Evolutionary conservation across 306 rosid species (phyloP).

Genomic region (Rosa chinensis): DNA sequence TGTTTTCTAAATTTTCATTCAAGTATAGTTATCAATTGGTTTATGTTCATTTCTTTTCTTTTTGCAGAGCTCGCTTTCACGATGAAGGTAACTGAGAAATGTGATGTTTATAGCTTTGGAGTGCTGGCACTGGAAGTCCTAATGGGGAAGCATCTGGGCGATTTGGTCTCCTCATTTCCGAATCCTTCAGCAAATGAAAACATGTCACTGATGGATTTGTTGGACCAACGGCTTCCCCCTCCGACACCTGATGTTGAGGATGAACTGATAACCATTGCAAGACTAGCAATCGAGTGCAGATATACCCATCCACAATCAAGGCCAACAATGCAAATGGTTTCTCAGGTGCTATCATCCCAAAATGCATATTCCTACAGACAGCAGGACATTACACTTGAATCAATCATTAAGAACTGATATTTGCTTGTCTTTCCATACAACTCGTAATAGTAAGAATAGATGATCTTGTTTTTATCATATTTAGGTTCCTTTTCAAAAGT

Average conservation of each 20-base stretch:
- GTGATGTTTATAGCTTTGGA: slow-evolving; percentile 29
- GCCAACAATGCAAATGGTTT: slow-evolving; percentile 25
- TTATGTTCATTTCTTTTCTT: neutral
- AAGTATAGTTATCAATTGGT: neutral
- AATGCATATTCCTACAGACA: neutral
- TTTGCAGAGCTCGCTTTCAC: slow-evolving; percentile 33
- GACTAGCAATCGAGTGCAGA: slow-evolving; percentile 3
- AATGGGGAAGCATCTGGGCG: slow-evolving; percentile 20
- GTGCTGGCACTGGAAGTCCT: slow-evolving; percentile 25
- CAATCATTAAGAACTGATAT: neutral
- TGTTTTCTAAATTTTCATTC: neutral
- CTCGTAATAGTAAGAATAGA: neutral
- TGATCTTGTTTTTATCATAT: neutral
- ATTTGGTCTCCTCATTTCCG: slow-evolving; percentile 9
- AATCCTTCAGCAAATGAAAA: neutral
- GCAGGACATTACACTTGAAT: slow-evolving; percentile 6
- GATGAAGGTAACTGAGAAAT: slow-evolving; percentile 21
- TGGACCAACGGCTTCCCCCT: slow-evolving; percentile 25
- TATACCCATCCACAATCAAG: slow-evolving; percentile 9
- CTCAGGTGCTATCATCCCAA: neutral
- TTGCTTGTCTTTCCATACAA: neutral
- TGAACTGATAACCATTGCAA: slow-evolving; percentile 19
- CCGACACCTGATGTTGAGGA: neutral
- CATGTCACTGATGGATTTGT: neutral
- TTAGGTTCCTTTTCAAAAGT: neutral